These are phyloP conservation scores for Cladophialophora carrionii DNA, from an alignment of 2,329 filamentous ascomycete genomes.

Conservation along the genomic window DNA sequence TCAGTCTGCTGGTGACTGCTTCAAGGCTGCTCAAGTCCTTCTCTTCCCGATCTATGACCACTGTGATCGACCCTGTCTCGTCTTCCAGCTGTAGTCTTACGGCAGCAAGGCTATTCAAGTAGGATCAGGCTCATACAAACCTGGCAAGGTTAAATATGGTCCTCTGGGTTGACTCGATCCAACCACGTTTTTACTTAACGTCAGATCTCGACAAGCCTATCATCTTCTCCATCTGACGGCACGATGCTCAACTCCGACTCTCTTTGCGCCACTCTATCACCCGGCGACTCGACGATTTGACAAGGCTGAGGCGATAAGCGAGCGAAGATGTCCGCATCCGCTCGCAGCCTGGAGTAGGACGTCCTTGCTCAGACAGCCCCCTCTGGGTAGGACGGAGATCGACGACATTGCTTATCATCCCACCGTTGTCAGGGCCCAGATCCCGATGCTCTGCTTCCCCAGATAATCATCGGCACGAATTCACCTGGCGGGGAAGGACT, in stretches of 20 bases:
- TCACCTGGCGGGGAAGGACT: constrained; percentile 1
- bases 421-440: not conserved
- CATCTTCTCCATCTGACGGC: not conserved
- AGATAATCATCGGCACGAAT: constrained; percentile 5
- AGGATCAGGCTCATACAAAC: not conserved
- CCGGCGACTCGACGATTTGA: not conserved
- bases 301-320: constrained; percentile 5
- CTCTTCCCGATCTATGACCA: not conserved
- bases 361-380: not conserved
- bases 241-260: not conserved
- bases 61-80: not conserved
- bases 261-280: not conserved
- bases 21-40: not conserved
- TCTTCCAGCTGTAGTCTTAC: not conserved
- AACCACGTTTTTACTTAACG: not conserved
- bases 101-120: not conserved
- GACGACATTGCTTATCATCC: constrained; percentile 2
- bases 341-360: not conserved
- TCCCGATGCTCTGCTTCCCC: not conserved
- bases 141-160: not conserved
- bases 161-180: not conserved
- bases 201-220: not conserved
- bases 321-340: constrained; percentile 3
- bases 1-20: not conserved
- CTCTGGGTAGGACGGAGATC: constrained; percentile 2